Evolutionary conservation across 108 stramenopile species (phyloP), one percentile per base, ranked within the genome.

Genomic region (Seminavis robusta): DNA sequence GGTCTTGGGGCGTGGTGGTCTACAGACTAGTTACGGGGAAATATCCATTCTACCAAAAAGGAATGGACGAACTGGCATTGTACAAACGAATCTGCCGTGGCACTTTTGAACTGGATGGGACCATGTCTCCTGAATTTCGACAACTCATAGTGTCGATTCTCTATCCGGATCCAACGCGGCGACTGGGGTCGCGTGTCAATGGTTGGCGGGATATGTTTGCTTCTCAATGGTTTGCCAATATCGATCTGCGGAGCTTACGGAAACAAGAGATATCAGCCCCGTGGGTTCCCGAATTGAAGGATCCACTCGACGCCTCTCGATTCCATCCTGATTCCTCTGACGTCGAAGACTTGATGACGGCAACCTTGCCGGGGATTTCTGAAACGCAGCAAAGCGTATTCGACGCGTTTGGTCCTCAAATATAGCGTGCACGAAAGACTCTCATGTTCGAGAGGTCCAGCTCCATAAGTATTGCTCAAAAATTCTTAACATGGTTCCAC

Each of bases 1-100:
- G 96, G 96, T 39, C 63, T 2, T 69, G 83, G 26, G 96, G 93
- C 8, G 75, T 84, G 38, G 67, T 96, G 26, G 56, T 96, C 15
- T 96, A 92, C 54, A 92, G 95, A 74, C 88, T 94, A 74, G 59
- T 77, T 23, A 39, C 49, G 6, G 86, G 86, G 29, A 64, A 74
- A 38, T 79, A 78, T 56, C 82, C 86, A 6, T 88, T 83, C 53
- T 86, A 72, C 37, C 52, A 52, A 23, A 66, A 84, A 30, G 56
- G 77, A 66, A 46, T 88, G 19, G 71, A 92, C 49, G 79, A 86
- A 55, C 54, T 80, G 8, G 56, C 74, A 13, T 73, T 95, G 48
- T 92, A 80, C 61, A 76, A 82, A 49, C 68, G 77, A 33, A 95
- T 95, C 38, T 67, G 76, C 26, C 47, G 73, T 19, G 86, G 86